A percentile compares a stretch with the other conserved stretches of the same genome.
Conservation (phyloP, 768 basidiomycete genomes). For the Trametopsis cervina region DNA sequence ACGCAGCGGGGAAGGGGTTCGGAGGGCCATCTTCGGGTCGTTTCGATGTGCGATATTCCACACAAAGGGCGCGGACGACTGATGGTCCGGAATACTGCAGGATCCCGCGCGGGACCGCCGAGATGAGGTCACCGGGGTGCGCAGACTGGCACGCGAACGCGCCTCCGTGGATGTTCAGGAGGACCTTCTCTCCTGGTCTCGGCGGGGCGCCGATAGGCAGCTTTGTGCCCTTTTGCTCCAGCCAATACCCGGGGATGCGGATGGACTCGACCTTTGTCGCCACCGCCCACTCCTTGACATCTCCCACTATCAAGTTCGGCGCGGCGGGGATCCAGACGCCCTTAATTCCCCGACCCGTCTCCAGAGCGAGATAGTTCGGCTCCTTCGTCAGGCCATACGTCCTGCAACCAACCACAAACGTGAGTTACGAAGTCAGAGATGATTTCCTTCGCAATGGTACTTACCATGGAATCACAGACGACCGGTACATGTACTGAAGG, state of each 20-base stretch:
- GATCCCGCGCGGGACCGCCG: slow-evolving; percentile 40
- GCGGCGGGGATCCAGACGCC: slow-evolving; percentile 12
- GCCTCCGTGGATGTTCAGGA: slow-evolving; percentile 62
- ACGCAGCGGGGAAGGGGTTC: slow-evolving; percentile 61
- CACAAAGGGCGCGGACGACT: slow-evolving; percentile 40
- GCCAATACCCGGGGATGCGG: slow-evolving; percentile 20
- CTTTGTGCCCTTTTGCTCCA: slow-evolving; percentile 11
- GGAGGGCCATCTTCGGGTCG: slow-evolving; percentile 30
- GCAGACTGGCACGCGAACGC: slow-evolving; percentile 48
- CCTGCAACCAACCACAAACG: neutral
- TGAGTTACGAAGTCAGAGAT: no score
- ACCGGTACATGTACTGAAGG: neutral
- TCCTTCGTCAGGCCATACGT: neutral
- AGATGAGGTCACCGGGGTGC: slow-evolving; percentile 42
- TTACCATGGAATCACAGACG: neutral
- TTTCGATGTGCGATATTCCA: slow-evolving; percentile 66
- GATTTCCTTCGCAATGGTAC: neutral
- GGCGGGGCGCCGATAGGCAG: slow-evolving; percentile 29
- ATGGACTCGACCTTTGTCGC: slow-evolving; percentile 10
- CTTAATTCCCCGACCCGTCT: slow-evolving; percentile 4
- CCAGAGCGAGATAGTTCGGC: slow-evolving; percentile 3
- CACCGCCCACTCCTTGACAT: slow-evolving; percentile 14
- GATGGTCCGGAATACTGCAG: slow-evolving; percentile 25
- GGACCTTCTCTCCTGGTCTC: slow-evolving; percentile 45
- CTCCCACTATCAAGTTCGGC: slow-evolving; percentile 17